Conservation (phyloP, 768 basidiomycete species). For the Epithele typhae region DNA sequence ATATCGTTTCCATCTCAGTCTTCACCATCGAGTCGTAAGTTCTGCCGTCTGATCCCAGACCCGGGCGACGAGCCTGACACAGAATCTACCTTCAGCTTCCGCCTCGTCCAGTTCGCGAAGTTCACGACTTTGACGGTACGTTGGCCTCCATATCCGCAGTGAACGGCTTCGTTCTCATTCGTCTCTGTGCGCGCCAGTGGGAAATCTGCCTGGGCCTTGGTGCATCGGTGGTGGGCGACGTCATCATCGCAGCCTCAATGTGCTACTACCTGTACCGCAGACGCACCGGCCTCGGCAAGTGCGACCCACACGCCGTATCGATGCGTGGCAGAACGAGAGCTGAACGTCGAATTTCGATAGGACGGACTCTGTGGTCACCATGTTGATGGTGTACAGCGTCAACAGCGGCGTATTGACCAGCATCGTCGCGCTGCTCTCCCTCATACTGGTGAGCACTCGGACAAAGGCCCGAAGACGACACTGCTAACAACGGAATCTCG, state of each 20-base stretch:
- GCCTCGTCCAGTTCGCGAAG: conserved; percentile 31
- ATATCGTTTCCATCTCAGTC: conserved; percentile 25
- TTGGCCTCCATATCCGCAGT: conserved; percentile 2
- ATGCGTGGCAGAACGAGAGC: background rate
- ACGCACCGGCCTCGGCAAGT: conserved; percentile 43
- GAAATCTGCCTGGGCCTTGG: conserved; percentile 42
- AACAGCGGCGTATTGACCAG: conserved; percentile 21
- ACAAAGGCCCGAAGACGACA: background rate
- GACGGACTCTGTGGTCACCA: conserved; percentile 23
- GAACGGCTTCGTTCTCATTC: background rate
- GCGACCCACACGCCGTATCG: conserved; percentile 13
- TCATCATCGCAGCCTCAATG: conserved; percentile 44
- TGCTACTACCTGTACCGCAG: conserved; percentile 45
- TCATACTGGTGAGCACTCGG: conserved; percentile 16
- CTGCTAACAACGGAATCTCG: background rate
- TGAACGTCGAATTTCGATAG: conserved; percentile 5
- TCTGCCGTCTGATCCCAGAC: background rate
- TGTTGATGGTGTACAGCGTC: conserved; percentile 23
- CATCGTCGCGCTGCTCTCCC: conserved; percentile 11
- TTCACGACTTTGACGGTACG: conserved; percentile 28
- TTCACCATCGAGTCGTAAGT: conserved; percentile 44
- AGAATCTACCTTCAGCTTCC: conserved; percentile 10
- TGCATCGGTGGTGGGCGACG: conserved; percentile 44
- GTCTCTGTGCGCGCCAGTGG: conserved; percentile 32
- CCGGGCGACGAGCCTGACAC: no score